Base-by-base conservation (phyloP, 73 alveolate genomes). In the Stentor roeselii region DNA sequence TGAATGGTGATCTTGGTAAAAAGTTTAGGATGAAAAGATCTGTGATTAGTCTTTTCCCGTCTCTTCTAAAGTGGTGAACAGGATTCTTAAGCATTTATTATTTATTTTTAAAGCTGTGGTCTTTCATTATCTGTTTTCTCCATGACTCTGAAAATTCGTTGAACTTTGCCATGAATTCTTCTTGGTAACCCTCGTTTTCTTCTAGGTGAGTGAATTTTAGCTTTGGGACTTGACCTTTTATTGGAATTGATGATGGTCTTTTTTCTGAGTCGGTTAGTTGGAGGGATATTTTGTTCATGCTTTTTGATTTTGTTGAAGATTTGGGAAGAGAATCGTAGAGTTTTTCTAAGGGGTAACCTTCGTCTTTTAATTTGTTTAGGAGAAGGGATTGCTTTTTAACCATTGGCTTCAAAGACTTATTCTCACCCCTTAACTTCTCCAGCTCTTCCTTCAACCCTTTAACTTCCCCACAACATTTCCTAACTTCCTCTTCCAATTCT, bases 91-190 rank as follows among this genome's bases (percentile, higher is more conserved):
- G 67, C 67, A 50, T 50, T 11, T 50, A 50, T 50, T 67, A 67
- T 1, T 67, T 67, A 67, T 32, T 67, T 30, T 27, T 67, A 15
- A 21, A 76, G 14, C 67, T 34, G 14, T 41, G n/a, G 74, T 76
- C 39, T 76, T 41, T 76, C 39, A 21, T 35, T 15, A 76, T 76
- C 30, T 37, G 41, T 1, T 21, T 39, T n/a, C 84, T 34, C 84
- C 84, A 76, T 37, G 84, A 76, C 67, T 76, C 84, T 6, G 84
- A 76, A 76, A 76, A 76, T 35, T 76, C 84, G 37, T 3, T 41
- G 39, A 39, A 76, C 39, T 76, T 76, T 6, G 84, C 42, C 84
- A 76, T 76, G 37, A 76, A 76, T 34, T 76, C 84, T 76, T 76
- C 60, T 0, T 76, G 84, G 34, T 39, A 76, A 2, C 84, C 37